Base-by-base conservation (phyloP, 306 rosid genomes). In the Prunus davidiana region DNA sequence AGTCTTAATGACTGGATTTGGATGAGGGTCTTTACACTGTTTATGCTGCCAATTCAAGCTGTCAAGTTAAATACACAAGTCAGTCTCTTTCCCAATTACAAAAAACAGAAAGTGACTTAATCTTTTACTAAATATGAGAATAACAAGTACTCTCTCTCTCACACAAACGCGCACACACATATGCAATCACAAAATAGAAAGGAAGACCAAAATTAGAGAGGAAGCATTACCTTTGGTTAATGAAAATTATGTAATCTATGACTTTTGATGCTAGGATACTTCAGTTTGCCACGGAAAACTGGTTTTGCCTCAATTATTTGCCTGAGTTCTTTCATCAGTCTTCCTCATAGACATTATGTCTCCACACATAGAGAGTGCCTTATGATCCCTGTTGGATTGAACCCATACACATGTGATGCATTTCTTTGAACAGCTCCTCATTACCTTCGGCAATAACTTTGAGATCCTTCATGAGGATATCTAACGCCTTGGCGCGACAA, bases 21-120 rank as follows among this genome's bases (percentile, higher is more conserved):
- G 85, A 76, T 88, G 82, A 11, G 97, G 93, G 49, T 87, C 81
- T 81, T 87, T 83, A 79, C 93, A 90, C 27, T 84, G 92, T 75
- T 84, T 92, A 71, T 92, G 97, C 86, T 92, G 97, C 97, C 97
- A 92, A 84, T 88, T 92, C 85, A 92, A 82, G 91, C 96, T 89
- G 90, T 60, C 78, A 87, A 84, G 84, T 83, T 50, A 58, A 27
- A 60, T 43, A 55, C 58, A 32, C 54, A 34, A 81, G 60, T 63
- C 78, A 85, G 64, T 58, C 8, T 52, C 61, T 65, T 12, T 64
- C 14, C 38, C 56, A 71, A 30, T 38, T 8, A 27, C 3, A 54
- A 19, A 55, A 12, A 72, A 56, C 14, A 41, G 12, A 38, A 73
- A 15, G 67, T 20, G 18, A 32, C 22, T 43, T 0, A 32, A 32